Base-by-base conservation (phyloP, 805 yeast species). In the Jamesozyma hellenica region DNA sequence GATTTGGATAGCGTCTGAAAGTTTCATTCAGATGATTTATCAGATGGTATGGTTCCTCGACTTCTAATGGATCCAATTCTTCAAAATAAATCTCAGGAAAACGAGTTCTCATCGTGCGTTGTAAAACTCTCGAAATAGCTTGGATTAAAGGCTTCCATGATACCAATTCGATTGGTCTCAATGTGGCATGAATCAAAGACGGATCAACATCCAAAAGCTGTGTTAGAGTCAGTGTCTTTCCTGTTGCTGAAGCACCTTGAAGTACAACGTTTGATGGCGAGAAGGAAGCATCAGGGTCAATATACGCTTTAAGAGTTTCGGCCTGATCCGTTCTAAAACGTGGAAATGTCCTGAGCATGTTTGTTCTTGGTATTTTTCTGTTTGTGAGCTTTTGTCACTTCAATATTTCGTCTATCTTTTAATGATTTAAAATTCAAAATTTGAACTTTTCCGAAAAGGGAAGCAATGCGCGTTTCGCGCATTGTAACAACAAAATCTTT, bases 71-170 rank as follows among this genome's bases (percentile, higher is more conserved):
- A 42, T 60, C 63, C 15, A 54, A 42, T 7, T 42, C 29, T 6
- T 33, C 32, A 23, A 13, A 29, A 15, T 4, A 2, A 17, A 29
- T 15, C 2, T 32, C 28, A 1, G 55, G 53, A 27, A 42, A 49
- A n/a, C 34, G 13, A 1, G 30, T 32, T 28, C 35, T 40, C 32
- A 60, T 28, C 12, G 47, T 48, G 26, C 37, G 30, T 32, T 56
- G 57, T 9, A 53, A 40, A 5, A 41, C 40, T 36, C 59, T 52
- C 3, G 56, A 50, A 7, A 57, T 48, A 0, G 56, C 55, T 40
- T 55, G 61, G 38, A 58, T 38, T 10, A 58, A 42, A 3, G 60
- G 56, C 41, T 58, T 60, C 61, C 61, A 51, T 4, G 59, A 45
- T 7, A 60, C 61, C 23, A 54, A 39, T 35, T 57, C 63, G n/a